Conservation (phyloP, 768 basidiomycete genomes). For the Termitomyces sp. region DNA sequence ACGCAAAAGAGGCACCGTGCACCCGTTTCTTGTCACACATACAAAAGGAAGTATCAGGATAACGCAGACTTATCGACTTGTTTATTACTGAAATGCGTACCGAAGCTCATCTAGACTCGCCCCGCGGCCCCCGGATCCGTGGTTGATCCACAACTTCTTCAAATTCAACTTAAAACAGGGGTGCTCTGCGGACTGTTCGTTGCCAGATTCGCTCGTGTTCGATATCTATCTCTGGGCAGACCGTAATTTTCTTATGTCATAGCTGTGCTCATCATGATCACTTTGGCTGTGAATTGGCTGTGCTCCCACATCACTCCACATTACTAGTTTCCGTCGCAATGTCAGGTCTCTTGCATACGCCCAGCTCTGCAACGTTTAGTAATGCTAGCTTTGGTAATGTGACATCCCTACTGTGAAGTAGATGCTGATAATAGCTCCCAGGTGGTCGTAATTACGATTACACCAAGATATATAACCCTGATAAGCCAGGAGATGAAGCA, state of each 20-base stretch:
- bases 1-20: neutral
- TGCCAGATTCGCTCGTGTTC: neutral
- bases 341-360: neutral
- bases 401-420: neutral
- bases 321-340: neutral
- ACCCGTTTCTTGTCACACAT: neutral
- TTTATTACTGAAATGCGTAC: neutral
- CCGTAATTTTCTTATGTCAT: neutral
- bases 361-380: neutral
- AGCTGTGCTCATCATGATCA: neutral
- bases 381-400: neutral
- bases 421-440: neutral
- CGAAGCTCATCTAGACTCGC: neutral
- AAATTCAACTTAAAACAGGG: neutral
- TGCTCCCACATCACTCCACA: neutral
- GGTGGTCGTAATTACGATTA: constrained; percentile 7
- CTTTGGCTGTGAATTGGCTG: neutral
- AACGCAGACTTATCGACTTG: neutral
- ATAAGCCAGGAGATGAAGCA: constrained; percentile 7
- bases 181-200: neutral
- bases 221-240: neutral
- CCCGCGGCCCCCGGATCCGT: too few species aligned
- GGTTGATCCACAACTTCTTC: neutral
- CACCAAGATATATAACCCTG: constrained; percentile 7
- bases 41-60: neutral